phyloP scores from a whole-genome alignment of 495 filamentous ascomycete genomes.

The Xylaria nigripes region DNA sequence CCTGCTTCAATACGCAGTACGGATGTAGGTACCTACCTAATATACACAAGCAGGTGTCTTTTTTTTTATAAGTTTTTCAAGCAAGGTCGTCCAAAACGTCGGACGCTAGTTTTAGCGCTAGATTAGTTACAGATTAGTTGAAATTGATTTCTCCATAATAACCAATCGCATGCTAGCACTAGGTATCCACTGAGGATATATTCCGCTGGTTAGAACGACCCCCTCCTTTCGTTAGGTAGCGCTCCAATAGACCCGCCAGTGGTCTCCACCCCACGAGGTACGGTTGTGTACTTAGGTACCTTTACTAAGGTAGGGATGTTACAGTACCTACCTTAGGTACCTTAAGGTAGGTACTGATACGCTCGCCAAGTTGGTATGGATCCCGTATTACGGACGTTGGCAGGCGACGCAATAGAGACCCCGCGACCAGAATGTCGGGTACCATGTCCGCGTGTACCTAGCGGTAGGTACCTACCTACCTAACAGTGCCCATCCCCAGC shows the following conservation, averaged over 20 bases:
- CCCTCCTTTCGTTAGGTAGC: too few relatives aligned
- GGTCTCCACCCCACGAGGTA: background rate
- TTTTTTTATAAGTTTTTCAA: background rate
- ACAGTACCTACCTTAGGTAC: background rate
- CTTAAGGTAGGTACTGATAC: background rate
- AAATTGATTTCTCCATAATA: too few relatives aligned
- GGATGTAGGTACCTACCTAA: too few relatives aligned
- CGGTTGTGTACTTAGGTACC: background rate
- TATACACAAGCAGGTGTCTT: too few relatives aligned
- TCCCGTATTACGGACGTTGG: constrained; percentile 7
- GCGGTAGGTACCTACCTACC: background rate
- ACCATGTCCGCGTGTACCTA: constrained; percentile 2
- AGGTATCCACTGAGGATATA: too few relatives aligned
- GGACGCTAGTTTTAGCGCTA: background rate
- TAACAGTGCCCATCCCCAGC: too few relatives aligned
- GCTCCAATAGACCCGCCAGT: background rate
- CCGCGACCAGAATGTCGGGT: constrained; percentile 15
- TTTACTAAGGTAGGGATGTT: background rate
- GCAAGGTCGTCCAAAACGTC: background rate
- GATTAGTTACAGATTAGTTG: background rate
- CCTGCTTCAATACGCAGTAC: too few relatives aligned
- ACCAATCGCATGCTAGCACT: background rate
- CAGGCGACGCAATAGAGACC: constrained; percentile 7
- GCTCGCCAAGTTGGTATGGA: too few relatives aligned
- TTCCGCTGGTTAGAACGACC: background rate